Percentiles rank a stretch among this genome's conserved stretches.
These are phyloP conservation scores for Teunomyces gatunensis DNA, from an alignment of 805 yeast species.

Conservation along the genomic window DNA sequence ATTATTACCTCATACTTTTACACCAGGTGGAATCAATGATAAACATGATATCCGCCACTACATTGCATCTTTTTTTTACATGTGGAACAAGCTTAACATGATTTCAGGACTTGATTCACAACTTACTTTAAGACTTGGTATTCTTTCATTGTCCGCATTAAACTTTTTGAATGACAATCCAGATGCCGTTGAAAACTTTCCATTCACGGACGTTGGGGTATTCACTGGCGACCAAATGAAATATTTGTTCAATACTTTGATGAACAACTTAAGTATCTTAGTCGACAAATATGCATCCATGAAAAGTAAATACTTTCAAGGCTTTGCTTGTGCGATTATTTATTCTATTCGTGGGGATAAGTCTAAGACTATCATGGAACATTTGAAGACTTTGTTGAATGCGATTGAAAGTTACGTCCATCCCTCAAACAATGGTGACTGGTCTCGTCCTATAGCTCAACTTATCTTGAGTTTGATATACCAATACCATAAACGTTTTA, in stretches of 20 bases:
- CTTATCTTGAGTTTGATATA: constrained; percentile 59
- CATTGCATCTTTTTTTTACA: constrained; percentile 63
- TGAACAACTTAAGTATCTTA: constrained; percentile 46
- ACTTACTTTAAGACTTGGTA: constrained; percentile 62
- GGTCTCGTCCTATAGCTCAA: constrained; percentile 72
- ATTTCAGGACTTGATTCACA: constrained; percentile 58
- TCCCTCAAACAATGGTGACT: constrained; percentile 90
- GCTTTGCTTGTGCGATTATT: constrained; percentile 47
- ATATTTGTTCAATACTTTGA: constrained; percentile 54
- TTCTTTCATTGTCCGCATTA: constrained; percentile 51
- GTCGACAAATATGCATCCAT: constrained; percentile 45
- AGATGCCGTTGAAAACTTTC: constrained; percentile 15
- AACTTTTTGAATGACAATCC: constrained; percentile 21
- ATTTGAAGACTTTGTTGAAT: constrained; percentile 55
- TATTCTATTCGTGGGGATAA: constrained; percentile 58
- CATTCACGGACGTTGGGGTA: constrained; percentile 57
- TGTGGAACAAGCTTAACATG: constrained; percentile 61
- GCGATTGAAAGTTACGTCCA: constrained; percentile 81
- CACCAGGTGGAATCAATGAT: constrained; percentile 25
- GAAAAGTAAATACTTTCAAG: constrained; percentile 39
- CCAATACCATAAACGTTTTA: constrained; percentile 57
- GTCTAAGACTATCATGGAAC: constrained; percentile 45
- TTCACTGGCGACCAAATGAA: constrained; percentile 62
- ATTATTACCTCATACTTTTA: constrained; percentile 48
- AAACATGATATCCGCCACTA: constrained; percentile 49